Evolutionary conservation across 2,329 filamentous ascomycete species (phyloP), one percentile per base, ranked within the genome.

Genomic region (Teratosphaeria zuluensis): DNA sequence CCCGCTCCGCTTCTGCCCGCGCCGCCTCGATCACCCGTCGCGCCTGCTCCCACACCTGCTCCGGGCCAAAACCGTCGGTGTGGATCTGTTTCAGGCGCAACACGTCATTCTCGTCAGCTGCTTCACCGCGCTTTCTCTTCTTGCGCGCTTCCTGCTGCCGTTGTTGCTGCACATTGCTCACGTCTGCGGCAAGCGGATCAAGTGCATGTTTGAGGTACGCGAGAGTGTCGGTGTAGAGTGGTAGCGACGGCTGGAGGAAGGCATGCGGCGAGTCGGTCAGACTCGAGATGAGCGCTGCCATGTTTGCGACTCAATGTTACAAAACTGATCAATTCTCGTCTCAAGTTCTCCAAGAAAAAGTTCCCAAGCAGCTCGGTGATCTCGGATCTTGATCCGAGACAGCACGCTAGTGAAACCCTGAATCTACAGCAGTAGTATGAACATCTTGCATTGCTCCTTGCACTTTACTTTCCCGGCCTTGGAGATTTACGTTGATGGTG

Each of bases 21-120:
- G 85, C 75, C 53, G 85, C 83, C 62, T 88, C 81, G 59, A 97
- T 85, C 21, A 97, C 90, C 66, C 89, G 84, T 69, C 86, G 87
- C 8, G 90, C 88, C 76, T 99, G 94, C 73, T 96, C 90, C 89
- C 92, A 99, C 51, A 99, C 86, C 74, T 97, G 92, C 21, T 86
- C 84, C 11, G 89, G 86, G 66, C 88, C 89, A 66, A 97, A 96
- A 0, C 92, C 94, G 59, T 95, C 85, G 6, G 90, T 79, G 71
- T 96, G 89, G 16, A 99, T 78, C 73, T 89, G 91, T 67, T 88
- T 86, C 67, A 96, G 78, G 67, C 90, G 90, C 63, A 96, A 70
- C 1, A 88, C 76, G 63, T 82, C 75, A 54, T 75, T 63, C 33
- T 74, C 74, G 31, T 14, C 16, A 4, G 46, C 75, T 3, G 72